A percentile compares a stretch with the other conserved stretches of the same genome.
Conservation (phyloP, 1,139 yeast genomes). For the Kodamaea alishanica region DNA sequence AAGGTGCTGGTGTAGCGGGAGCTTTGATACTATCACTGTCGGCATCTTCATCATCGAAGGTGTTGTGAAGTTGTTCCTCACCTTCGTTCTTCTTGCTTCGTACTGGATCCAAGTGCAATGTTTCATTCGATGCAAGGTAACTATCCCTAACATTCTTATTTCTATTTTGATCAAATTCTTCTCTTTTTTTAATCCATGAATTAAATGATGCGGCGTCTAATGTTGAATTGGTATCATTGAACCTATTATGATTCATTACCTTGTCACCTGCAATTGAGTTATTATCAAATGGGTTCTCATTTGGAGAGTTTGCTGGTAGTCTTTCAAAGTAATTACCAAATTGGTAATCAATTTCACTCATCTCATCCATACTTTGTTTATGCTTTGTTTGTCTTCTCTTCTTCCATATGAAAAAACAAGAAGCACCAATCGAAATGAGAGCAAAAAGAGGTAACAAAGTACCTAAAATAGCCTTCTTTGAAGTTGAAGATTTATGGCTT, state of each 20-base stretch:
- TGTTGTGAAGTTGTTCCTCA: constrained; percentile 4
- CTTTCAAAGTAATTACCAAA: constrained; percentile 27
- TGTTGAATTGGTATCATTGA: constrained; percentile 42
- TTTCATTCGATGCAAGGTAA: constrained; percentile 31
- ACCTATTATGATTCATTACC: neutral
- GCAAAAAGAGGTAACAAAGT: constrained; percentile 33
- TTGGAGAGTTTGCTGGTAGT: constrained; percentile 6
- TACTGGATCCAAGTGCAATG: constrained; percentile 16
- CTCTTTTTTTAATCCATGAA: constrained; percentile 53
- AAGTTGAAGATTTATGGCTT: constrained; percentile 10
- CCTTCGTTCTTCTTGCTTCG: constrained; percentile 6
- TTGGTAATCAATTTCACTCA: constrained; percentile 34
- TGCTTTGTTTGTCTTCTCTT: constrained; percentile 19
- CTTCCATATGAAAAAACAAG: constrained; percentile 18
- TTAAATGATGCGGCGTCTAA: constrained; percentile 29
- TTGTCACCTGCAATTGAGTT: constrained; percentile 1
- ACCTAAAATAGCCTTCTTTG: constrained; percentile 33
- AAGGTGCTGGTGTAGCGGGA: constrained; percentile 15
- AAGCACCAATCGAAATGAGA: constrained; percentile 16
- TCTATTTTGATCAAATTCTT: constrained; percentile 39
- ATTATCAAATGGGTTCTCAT: constrained; percentile 7
- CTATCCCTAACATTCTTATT: constrained; percentile 18
- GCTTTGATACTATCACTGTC: constrained; percentile 1
- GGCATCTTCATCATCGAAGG: constrained; percentile 3
- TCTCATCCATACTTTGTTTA: constrained; percentile 17